Conservation (phyloP, 1,284 basidiomycete species). For the Ceratobasidium sp. region DNA sequence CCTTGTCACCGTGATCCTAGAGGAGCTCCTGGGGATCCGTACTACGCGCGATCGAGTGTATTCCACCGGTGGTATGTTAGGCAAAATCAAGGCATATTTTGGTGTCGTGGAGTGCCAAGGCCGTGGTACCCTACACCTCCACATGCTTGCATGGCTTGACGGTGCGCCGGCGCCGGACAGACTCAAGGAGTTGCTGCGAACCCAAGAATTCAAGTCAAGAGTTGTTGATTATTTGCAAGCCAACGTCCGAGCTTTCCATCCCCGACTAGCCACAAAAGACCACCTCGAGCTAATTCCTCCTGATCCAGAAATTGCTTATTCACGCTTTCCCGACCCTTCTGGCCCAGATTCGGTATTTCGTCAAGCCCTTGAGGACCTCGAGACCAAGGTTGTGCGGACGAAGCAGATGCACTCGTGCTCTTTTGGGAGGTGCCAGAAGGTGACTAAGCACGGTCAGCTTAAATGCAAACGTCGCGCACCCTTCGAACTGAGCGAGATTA, state of each 20-base stretch:
- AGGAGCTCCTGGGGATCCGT: constrained; percentile 59
- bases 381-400: background rate
- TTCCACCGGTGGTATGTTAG: constrained; percentile 51
- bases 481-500: constrained; percentile 51
- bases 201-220: constrained; percentile 14
- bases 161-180: constrained; percentile 15
- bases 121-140: constrained; percentile 55
- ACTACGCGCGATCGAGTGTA: constrained; percentile 50
- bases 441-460: constrained; percentile 48
- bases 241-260: constrained; percentile 56
- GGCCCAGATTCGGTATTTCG: background rate
- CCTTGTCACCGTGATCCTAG: constrained; percentile 57
- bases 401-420: constrained; percentile 51
- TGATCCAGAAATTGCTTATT: constrained; percentile 49
- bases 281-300: constrained; percentile 46
- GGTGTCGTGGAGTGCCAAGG: constrained; percentile 50
- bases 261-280: constrained; percentile 48
- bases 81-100: constrained; percentile 54
- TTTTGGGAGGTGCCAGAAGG: constrained; percentile 51
- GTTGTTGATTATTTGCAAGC: constrained; percentile 4
- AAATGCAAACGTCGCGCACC: constrained; percentile 61
- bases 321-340: constrained; percentile 15
- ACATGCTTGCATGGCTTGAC: constrained; percentile 54
- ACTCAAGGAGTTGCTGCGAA: constrained; percentile 7
- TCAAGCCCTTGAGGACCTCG: background rate